Base-by-base conservation (phyloP, 495 filamentous ascomycete species). In the Podospora appendiculata region DNA sequence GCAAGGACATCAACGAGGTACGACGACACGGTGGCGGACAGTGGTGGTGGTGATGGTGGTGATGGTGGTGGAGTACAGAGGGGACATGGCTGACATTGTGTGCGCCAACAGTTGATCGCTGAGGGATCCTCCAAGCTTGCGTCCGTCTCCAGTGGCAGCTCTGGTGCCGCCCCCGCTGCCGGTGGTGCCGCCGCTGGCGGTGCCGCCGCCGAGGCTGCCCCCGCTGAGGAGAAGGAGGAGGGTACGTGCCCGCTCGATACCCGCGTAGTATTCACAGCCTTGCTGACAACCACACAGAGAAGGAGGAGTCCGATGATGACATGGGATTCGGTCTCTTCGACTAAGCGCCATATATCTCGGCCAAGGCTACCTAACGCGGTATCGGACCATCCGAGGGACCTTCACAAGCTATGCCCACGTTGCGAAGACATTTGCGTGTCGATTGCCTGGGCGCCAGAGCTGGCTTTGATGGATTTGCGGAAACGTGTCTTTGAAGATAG, bases 261-360 rank as follows among this genome's bases (percentile, higher is more conserved):
- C 18, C 25, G 5, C 25, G 25, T 5, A 25, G 25, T 25, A 25
- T 25, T 53, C 25, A 35, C 16, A 40, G 47, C 33, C n/a, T 8
- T 53, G 57, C 78, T 70, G 65, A 71, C 64, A 40, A 45, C 18
- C 7, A 11, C 43, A 33, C 57, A 80, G 77, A 75, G 67, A 79
- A 77, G 73, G 77, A 85, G 76, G 93, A 97, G 83, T 97, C 93
- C 69, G 93, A 99, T 75, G 93, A 99, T 70, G 93, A 99, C 70
- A 99, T 99, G 93, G 93, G 93, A 68, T 96, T 99, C 81, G 93
- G 93, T 86, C 90, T 99, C 54, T 97, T 97, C 86, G 92, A 96
- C 79, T 96, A 89, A 82, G 58, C 67, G 51, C 34, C 45, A 50
- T 34, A 38, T 32, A 32, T 47, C 44, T 45, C 18, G 17, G 45